Evolutionary conservation across 108 stramenopile species (phyloP).

Genomic region (Skeletonema marinoi): DNA sequence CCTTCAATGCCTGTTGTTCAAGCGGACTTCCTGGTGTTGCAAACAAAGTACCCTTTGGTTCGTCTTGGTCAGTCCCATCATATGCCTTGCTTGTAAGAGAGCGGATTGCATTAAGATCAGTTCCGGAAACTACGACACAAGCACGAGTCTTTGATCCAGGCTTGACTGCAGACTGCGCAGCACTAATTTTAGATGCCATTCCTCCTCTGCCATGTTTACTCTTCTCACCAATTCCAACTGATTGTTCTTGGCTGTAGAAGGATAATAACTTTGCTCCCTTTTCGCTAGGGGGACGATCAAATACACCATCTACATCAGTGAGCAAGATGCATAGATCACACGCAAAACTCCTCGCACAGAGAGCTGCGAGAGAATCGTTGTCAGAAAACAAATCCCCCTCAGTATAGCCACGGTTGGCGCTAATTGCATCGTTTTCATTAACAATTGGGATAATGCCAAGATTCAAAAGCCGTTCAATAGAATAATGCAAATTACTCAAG

Average conservation of each 20-base stretch:
- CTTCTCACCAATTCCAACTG: conserved; percentile 89
- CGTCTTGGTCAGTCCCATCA: conserved; percentile 10
- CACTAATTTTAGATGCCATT: conserved; percentile 92
- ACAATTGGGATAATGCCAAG: conserved; percentile 95
- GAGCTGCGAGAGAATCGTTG: conserved; percentile 93
- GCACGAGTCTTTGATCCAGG: conserved; percentile 73
- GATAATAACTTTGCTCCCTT: conserved; percentile 76
- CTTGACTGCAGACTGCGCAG: conserved; percentile 81
- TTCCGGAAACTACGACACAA: conserved; percentile 87
- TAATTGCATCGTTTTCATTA: conserved; percentile 98
- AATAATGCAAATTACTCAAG: conserved; percentile 77
- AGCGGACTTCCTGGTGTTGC: conserved; percentile 72
- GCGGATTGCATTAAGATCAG: conserved; percentile 83
- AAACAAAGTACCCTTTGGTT: conserved; percentile 75
- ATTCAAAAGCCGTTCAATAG: conserved; percentile 82
- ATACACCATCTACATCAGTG: conserved; percentile 96
- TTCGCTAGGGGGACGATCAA: conserved; percentile 85
- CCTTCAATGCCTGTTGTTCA: conserved; percentile 75
- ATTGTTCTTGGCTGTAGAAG: conserved; percentile 54
- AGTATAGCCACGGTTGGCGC: conserved; percentile 86
- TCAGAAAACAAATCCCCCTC: conserved; percentile 93
- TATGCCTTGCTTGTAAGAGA: conserved; percentile 61
- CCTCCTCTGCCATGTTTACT: conserved; percentile 90
- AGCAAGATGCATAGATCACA: conserved; percentile 89
- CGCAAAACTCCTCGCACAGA: conserved; percentile 85